A percentile compares a stretch with the other conserved stretches of the same genome.
These are phyloP conservation scores for Phytopythium mirpurense DNA, from an alignment of 352 stramenopile genomes.

Conservation along the genomic window DNA sequence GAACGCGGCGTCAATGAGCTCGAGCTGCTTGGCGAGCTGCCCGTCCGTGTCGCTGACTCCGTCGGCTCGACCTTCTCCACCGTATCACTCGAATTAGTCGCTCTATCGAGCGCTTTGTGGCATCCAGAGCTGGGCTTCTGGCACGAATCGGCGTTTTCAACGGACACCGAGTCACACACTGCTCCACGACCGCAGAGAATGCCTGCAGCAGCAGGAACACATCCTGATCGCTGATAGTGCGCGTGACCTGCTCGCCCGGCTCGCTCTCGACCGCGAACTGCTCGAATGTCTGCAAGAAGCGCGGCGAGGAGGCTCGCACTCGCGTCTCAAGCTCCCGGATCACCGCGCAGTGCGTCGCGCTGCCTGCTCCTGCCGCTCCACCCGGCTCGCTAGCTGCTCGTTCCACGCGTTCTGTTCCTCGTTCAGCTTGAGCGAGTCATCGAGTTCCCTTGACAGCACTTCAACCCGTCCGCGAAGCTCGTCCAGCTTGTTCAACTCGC, in stretches of 20 bases:
- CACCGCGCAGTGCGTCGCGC: not conserved
- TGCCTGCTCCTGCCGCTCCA: constrained; percentile 1
- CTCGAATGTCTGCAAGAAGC: not conserved
- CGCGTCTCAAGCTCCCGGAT: constrained; percentile 3
- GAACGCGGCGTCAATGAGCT: constrained; percentile 34
- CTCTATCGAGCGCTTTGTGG: not conserved
- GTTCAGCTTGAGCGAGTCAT: constrained; percentile 5
- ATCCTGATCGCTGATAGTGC: constrained; percentile 5
- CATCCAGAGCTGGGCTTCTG: not conserved
- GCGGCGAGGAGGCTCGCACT: not conserved
- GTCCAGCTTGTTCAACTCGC: not conserved
- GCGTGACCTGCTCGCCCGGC: not conserved
- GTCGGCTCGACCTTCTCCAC: not conserved
- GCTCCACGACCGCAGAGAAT: constrained; percentile 45
- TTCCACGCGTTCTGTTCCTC: constrained; percentile 20
- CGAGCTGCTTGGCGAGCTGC: constrained; percentile 27
- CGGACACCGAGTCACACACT: constrained; percentile 20
- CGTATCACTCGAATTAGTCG: not conserved
- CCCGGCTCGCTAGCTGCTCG: not conserved
- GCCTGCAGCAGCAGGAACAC: constrained; percentile 39
- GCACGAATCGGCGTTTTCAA: not conserved
- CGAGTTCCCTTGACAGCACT: not conserved
- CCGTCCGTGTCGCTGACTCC: constrained; percentile 5
- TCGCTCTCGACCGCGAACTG: not conserved
- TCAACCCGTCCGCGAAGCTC: not conserved